Evolutionary conservation across 805 yeast genomes (phyloP).

Genomic region (Yarrowia hollandica): DNA sequence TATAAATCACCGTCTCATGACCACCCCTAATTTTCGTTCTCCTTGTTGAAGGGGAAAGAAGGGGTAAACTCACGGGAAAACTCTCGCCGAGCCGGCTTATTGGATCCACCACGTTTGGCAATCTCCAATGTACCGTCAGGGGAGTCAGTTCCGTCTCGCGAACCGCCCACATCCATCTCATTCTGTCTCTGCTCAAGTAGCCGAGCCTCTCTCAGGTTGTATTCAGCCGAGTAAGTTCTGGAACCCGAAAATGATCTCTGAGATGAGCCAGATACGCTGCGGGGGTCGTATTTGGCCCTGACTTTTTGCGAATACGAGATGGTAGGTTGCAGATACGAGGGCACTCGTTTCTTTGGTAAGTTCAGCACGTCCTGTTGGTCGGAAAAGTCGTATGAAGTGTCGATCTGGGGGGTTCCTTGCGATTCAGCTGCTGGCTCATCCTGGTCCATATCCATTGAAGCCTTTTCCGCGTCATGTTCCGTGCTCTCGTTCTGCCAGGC

Average conservation of each 20-base stretch:
- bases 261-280: constrained; percentile 5
- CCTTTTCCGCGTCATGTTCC: neutral
- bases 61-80: constrained; percentile 22
- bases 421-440: neutral
- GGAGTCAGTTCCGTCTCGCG: neutral
- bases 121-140: neutral
- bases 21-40: neutral
- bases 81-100: neutral
- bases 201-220: constrained; percentile 14
- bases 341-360: constrained; percentile 20
- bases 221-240: constrained; percentile 12
- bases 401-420: neutral
- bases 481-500: neutral
- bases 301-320: constrained; percentile 23
- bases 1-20: constrained; percentile 10
- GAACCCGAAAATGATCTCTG: constrained; percentile 20
- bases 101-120: neutral
- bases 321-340: constrained; percentile 23
- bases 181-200: constrained; percentile 8
- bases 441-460: neutral
- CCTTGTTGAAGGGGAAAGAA: constrained; percentile 7
- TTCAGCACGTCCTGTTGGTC: neutral
- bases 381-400: constrained; percentile 13
- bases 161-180: neutral
- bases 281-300: constrained; percentile 15